These are phyloP conservation scores for Colletotrichum echinochloae DNA, from an alignment of 2,329 filamentous ascomycete species.

Conservation along the genomic window DNA sequence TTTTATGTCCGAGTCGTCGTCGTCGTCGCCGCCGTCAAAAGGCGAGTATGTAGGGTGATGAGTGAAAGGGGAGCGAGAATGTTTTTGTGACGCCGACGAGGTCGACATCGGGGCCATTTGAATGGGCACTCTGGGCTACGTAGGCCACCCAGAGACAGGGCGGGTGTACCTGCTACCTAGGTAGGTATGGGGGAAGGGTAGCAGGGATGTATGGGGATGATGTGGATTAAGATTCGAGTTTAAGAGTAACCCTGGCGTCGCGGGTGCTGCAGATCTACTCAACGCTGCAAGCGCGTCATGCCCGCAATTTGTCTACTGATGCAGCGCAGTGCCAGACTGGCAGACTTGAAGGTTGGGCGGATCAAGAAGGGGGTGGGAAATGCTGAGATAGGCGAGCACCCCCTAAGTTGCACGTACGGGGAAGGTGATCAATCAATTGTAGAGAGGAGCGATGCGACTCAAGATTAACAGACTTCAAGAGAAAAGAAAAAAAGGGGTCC, in stretches of 20 bases:
- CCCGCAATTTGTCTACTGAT: conserved; percentile 18
- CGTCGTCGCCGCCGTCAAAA: not conserved
- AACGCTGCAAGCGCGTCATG: conserved; percentile 32
- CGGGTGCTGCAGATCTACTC: conserved; percentile 25
- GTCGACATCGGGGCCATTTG: conserved; percentile 33
- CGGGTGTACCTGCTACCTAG: too few species aligned
- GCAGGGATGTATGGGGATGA: not conserved
- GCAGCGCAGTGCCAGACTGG: not conserved
- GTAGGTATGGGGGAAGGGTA: not conserved
- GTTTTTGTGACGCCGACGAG: conserved; percentile 32
- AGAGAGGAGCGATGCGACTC: conserved; percentile 10
- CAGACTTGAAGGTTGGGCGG: conserved; percentile 15
- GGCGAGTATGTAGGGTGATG: conserved; percentile 1
- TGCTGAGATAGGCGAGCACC: conserved; percentile 24
- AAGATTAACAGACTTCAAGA: conserved; percentile 3
- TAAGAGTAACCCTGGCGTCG: conserved; percentile 33
- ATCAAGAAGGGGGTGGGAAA: conserved; percentile 16
- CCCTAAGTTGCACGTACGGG: conserved; percentile 9
- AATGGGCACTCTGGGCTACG: conserved; percentile 1
- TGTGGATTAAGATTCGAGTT: conserved; percentile 13
- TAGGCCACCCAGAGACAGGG: conserved; percentile 2
- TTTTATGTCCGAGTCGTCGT: conserved; percentile 28
- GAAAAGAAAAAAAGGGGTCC: not conserved
- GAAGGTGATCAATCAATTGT: conserved; percentile 8
- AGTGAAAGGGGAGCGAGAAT: conserved; percentile 1